Evolutionary conservation across 148 eudicot genomes (phyloP).

Genomic region (Polygonum aviculare): DNA sequence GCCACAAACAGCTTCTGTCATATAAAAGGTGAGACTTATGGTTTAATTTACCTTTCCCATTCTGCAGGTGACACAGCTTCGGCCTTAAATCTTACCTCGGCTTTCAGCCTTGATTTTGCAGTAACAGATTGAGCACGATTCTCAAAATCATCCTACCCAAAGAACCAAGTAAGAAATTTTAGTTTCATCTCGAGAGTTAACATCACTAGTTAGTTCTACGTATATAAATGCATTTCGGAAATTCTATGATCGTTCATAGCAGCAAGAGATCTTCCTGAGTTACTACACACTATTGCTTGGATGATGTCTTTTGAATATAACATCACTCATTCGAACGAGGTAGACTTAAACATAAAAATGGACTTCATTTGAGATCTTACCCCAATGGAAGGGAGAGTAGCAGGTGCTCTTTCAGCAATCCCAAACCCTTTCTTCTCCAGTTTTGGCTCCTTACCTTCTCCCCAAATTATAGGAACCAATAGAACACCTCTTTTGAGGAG

Average conservation of each 20-base stretch:
- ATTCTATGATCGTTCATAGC: too few species aligned
- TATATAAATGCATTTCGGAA: too few species aligned
- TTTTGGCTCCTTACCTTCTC: conserved; percentile 44
- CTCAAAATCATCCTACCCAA: conserved; percentile 83
- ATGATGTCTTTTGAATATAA: neutral
- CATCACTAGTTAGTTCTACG: too few species aligned
- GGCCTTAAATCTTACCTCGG: conserved; percentile 80
- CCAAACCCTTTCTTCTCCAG: conserved; percentile 87
- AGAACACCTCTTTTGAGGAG: conserved; percentile 82
- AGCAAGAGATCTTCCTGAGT: neutral
- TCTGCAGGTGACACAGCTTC: conserved; percentile 85
- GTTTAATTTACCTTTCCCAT: conserved; percentile 74
- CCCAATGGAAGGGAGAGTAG: conserved; percentile 90
- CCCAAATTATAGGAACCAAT: conserved; percentile 80
- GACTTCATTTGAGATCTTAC: conserved; percentile 29
- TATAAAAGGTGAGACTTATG: neutral
- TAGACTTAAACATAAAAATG: neutral
- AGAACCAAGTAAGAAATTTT: neutral
- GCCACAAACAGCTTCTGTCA: neutral
- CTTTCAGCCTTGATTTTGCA: conserved; percentile 66
- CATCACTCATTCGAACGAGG: neutral
- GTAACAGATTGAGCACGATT: conserved; percentile 74
- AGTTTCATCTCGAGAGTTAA: neutral
- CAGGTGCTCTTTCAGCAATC: conserved; percentile 43
- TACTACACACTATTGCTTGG: neutral